Percentiles rank a stretch among this genome's conserved stretches.
phyloP scores from a whole-genome alignment of 495 filamentous ascomycete species.

The Annulohypoxylon stygium region DNA sequence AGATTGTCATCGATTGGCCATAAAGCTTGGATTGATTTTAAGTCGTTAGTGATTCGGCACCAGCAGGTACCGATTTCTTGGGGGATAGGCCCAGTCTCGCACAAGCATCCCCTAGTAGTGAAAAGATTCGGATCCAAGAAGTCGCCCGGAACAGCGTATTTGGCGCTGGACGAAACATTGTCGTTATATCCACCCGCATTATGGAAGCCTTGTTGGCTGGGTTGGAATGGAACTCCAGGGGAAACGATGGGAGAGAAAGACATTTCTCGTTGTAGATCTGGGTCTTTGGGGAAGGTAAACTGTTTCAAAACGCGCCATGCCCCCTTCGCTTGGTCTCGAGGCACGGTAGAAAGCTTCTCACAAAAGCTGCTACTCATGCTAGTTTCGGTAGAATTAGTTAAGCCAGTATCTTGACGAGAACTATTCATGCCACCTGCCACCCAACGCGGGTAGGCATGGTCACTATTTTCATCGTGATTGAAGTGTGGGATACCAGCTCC shows the following conservation, averaged over 20 bases:
- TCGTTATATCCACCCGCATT: slow-evolving; percentile 3
- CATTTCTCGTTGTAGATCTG: slow-evolving; percentile 29
- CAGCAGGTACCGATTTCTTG: slow-evolving; percentile 56
- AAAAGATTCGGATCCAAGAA: slow-evolving; percentile 52
- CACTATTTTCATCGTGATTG: slow-evolving; percentile 5
- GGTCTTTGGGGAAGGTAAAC: slow-evolving; percentile 49
- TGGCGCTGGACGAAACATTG: slow-evolving; percentile 31
- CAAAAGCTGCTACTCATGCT: slow-evolving; percentile 48
- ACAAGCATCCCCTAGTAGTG: slow-evolving; percentile 44
- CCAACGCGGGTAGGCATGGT: slow-evolving; percentile 26
- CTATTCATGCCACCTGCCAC: slow-evolving; percentile 10
- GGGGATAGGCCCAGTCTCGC: slow-evolving; percentile 42
- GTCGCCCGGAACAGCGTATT: slow-evolving; percentile 54
- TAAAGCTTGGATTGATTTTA: slow-evolving; percentile 28
- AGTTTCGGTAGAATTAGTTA: slow-evolving; percentile 50
- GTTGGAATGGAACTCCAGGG: slow-evolving; percentile 22
- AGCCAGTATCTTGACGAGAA: slow-evolving; percentile 43
- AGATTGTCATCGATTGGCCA: slow-evolving; percentile 25
- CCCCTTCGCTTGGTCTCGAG: slow-evolving; percentile 43
- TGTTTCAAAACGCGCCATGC: slow-evolving; percentile 50
- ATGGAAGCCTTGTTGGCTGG: slow-evolving; percentile 7
- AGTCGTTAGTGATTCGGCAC: slow-evolving; percentile 54
- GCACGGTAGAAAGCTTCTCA: slow-evolving; percentile 42
- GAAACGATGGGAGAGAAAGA: slow-evolving; percentile 36
- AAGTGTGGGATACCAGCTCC: neutral